Conservation (phyloP, 441 rosid genomes). For the Lepidium campestre region DNA sequence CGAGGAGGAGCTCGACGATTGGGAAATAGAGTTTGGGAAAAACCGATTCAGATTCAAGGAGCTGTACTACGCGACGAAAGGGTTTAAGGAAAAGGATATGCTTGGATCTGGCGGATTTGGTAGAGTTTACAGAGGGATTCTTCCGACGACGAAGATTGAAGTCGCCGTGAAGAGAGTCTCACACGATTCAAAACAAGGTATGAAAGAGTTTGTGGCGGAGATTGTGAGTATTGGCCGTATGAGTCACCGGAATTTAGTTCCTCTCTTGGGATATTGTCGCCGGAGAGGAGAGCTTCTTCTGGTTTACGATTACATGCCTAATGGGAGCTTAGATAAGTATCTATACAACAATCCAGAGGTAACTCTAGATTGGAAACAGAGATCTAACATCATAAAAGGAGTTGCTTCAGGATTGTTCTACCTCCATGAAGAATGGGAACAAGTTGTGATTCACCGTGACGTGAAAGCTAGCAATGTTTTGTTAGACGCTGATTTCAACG, state of each 20-base stretch:
- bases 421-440: slow-evolving; percentile 71
- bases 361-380: slow-evolving; percentile 56
- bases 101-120: slow-evolving; percentile 82
- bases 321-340: slow-evolving; percentile 66
- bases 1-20: slow-evolving; percentile 56
- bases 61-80: slow-evolving; percentile 55
- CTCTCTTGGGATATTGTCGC: slow-evolving; percentile 68
- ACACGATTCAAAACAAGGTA: slow-evolving; percentile 73
- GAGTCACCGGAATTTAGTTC: slow-evolving; percentile 76
- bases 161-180: slow-evolving; percentile 74
- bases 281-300: slow-evolving; percentile 58
- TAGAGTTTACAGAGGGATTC: slow-evolving; percentile 56
- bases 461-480: slow-evolving; percentile 71
- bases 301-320: slow-evolving; percentile 78
- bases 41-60: slow-evolving; percentile 56
- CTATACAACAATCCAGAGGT: slow-evolving; percentile 44
- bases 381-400: slow-evolving; percentile 58
- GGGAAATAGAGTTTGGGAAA: slow-evolving; percentile 75
- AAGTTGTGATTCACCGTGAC: slow-evolving; percentile 72
- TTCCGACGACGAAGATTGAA: slow-evolving; percentile 40
- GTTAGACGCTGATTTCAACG: slow-evolving; percentile 52
- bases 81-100: slow-evolving; percentile 49
- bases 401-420: slow-evolving; percentile 68
- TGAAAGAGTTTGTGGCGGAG: slow-evolving; percentile 71
- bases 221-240: slow-evolving; percentile 73